Conservation (phyloP, 805 yeast species). For the Candida chauliodis region DNA sequence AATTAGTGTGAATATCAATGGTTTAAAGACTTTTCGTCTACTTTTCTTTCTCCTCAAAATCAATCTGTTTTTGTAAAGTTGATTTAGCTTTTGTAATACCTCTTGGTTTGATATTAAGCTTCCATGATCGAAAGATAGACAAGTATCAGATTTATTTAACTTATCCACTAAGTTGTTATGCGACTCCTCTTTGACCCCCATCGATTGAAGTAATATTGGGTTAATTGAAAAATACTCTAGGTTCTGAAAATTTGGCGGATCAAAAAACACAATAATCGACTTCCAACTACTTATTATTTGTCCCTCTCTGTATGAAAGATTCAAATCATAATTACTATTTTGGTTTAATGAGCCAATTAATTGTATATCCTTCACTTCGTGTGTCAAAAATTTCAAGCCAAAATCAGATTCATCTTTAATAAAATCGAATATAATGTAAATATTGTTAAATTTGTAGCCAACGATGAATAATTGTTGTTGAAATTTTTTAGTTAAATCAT, state of each 20-base stretch:
- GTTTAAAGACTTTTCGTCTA: not conserved
- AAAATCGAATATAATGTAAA: conserved; percentile 21
- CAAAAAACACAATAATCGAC: conserved; percentile 39
- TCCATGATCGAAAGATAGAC: conserved; percentile 6
- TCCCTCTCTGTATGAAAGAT: conserved; percentile 9
- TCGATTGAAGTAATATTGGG: conserved; percentile 67
- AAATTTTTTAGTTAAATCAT: conserved; percentile 20
- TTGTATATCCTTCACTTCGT: conserved; percentile 12
- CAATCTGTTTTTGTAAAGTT: conserved; percentile 14
- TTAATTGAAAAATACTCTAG: conserved; percentile 73
- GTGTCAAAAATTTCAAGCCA: conserved; percentile 7
- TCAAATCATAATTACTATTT: conserved; percentile 7
- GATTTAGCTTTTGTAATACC: conserved; percentile 32
- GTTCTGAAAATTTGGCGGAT: conserved; percentile 65
- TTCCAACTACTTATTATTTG: conserved; percentile 18
- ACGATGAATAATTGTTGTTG: conserved; percentile 13
- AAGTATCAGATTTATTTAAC: conserved; percentile 13
- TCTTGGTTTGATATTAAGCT: conserved; percentile 26
- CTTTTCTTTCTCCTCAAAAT: not conserved
- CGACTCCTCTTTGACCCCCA: conserved; percentile 16
- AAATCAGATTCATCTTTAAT: not conserved
- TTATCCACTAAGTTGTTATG: conserved; percentile 19
- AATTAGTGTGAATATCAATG: not conserved
- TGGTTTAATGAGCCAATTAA: conserved; percentile 17
- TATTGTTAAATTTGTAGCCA: conserved; percentile 23